Conservation (phyloP, 768 basidiomycete species). For the Xerocomellus chrysenteron region DNA sequence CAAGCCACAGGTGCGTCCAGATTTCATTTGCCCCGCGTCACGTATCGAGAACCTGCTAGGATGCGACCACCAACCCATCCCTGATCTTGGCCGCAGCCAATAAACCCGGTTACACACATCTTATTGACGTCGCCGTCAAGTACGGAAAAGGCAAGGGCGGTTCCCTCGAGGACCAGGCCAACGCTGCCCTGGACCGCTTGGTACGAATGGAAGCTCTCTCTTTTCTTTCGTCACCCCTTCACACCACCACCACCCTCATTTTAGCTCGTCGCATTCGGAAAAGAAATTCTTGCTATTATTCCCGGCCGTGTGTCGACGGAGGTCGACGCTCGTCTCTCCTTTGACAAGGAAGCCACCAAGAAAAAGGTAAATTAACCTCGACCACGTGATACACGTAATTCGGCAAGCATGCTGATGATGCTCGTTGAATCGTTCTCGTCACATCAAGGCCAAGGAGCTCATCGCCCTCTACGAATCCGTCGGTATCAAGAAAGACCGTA, state of each 20-base stretch:
- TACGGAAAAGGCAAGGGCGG: slow-evolving; percentile 82
- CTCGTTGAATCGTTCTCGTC: slow-evolving; percentile 4
- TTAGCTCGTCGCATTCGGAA: slow-evolving; percentile 96
- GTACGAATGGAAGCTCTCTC: slow-evolving; percentile 45
- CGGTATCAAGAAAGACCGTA: slow-evolving; percentile 89
- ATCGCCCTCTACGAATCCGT: slow-evolving; percentile 94
- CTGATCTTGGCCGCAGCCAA: slow-evolving; percentile 91
- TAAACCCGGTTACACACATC: slow-evolving; percentile 79
- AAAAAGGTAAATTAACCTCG: slow-evolving; percentile 56
- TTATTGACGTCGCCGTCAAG: slow-evolving; percentile 74
- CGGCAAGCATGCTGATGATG: slow-evolving; percentile 9
- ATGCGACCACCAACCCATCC: slow-evolving; percentile 98
- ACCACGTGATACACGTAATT: slow-evolving; percentile 24
- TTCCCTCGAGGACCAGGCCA: slow-evolving; percentile 68
- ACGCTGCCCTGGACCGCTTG: slow-evolving; percentile 84
- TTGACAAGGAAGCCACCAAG: slow-evolving; percentile 92
- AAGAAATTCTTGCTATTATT: slow-evolving; percentile 91
- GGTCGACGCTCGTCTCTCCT: slow-evolving; percentile 96
- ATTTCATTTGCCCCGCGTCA: slow-evolving; percentile 11
- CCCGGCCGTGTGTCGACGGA: slow-evolving; percentile 99
- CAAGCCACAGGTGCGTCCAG: slow-evolving; percentile 76
- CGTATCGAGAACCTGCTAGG: slow-evolving; percentile 44
- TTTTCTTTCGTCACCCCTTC: slow-evolving; percentile 5
- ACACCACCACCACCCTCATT: slow-evolving; percentile 16
- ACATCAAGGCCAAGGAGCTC: slow-evolving; percentile 68